Conservation (phyloP, 1,284 basidiomycete species). For the Austropuccinia psidii region DNA sequence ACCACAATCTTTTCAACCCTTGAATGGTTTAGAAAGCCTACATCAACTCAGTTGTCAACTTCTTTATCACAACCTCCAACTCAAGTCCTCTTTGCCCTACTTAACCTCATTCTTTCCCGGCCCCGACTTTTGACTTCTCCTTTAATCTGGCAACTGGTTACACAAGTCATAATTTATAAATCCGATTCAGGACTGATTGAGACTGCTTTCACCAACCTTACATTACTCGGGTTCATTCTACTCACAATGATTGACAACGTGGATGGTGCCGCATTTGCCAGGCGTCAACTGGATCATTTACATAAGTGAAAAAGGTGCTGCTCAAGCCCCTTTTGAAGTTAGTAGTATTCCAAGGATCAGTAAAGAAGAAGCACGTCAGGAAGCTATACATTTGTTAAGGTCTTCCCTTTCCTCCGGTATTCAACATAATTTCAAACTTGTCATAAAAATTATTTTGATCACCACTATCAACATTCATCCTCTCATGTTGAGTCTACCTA, state of each 20-base stretch:
- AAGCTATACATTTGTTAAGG: slow-evolving; percentile 73
- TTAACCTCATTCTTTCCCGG: too few species aligned
- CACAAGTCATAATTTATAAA: slow-evolving; percentile 10
- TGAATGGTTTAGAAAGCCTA: too few species aligned
- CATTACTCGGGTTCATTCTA: slow-evolving; percentile 24
- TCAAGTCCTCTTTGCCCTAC: too few species aligned
- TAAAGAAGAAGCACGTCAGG: slow-evolving; percentile 75
- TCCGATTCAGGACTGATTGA: not conserved
- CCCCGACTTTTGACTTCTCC: slow-evolving; percentile 11
- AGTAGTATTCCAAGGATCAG: slow-evolving; percentile 81
- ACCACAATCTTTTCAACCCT: too few species aligned
- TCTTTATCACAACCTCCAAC: too few species aligned
- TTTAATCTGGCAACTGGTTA: slow-evolving; percentile 8
- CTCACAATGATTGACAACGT: slow-evolving; percentile 21
- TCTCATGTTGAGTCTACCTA: too few species aligned
- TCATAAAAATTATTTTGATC: too few species aligned
- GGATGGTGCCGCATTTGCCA: slow-evolving; percentile 18
- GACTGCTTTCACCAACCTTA: not conserved
- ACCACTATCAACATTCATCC: too few species aligned
- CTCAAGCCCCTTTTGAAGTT: slow-evolving; percentile 66
- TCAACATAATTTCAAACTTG: too few species aligned
- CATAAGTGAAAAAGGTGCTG: slow-evolving; percentile 67
- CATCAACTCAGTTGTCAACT: too few species aligned
- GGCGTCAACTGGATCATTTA: slow-evolving; percentile 47
- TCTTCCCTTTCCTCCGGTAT: too few species aligned